Evolutionary conservation across 2,329 filamentous ascomycete genomes (phyloP), one percentile per base, ranked within the genome.

Genomic region (Penicillium sp.): DNA sequence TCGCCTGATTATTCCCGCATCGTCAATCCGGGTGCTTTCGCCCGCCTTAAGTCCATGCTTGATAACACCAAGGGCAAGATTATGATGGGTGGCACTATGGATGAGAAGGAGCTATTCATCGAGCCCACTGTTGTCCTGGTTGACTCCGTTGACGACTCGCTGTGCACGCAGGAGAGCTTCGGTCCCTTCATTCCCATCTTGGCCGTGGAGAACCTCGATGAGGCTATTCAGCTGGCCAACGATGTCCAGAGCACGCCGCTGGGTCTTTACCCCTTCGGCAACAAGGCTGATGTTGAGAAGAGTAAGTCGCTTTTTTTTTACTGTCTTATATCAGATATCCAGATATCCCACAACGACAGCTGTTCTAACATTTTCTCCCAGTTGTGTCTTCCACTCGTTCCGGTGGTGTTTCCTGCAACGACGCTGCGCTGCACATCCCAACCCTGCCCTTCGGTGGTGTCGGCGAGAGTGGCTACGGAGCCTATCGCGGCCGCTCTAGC

Each of bases 61-160:
- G 91, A 96, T 71, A 81, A 84, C 53, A 88, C 84, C 52, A 83
- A 83, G 58, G 94, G 94, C 72, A 89, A 89, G 76, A 91, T 99
- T 60, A 80, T 97, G 45, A 78, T 96, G 66, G 94, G 94, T 47
- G 94, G 94, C 45, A 84, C 86, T 51, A 86, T 89, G 77, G 91
- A 97, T 71, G 86, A 90, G 69, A 79, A 82, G 34, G 83, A 90
- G 30, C 85, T 89, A 46, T 97, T 89, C 74, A 94, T 99, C 63
- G 91, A 93, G 70, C 90, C 92, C 0, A 99, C 94, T 0, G 85
- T 93, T n/a, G 86, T 99, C n/a, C 81, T 90, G 57, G 88, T 97
- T 35, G 81, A 89, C 61, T 85, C 84, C 58, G 70, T 82, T 14
- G 82, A 92, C 45, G 93, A 96, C 74, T 81, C 87, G 7, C 84